Percentiles rank a stretch among this genome's conserved stretches.
These are phyloP conservation scores for Acer yangbiense DNA, from an alignment of 345 rosid species.

Conservation along the genomic window DNA sequence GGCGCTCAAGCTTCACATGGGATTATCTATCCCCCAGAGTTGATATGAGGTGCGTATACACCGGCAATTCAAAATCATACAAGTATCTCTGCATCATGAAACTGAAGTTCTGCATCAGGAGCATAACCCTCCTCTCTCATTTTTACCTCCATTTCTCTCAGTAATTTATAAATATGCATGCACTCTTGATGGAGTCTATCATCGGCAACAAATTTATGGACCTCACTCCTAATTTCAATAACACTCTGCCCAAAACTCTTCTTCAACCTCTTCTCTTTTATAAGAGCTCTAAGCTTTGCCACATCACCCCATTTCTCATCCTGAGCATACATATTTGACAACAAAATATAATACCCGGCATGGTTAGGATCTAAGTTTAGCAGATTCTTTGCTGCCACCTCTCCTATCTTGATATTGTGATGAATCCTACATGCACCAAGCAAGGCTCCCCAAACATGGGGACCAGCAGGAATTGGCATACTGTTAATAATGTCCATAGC, in stretches of 20 bases:
- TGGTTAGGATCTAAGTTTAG: constrained; percentile 49
- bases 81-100: background rate
- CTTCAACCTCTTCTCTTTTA: constrained; percentile 48
- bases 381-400: constrained; percentile 45
- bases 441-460: constrained; percentile 53
- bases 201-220: constrained; percentile 50
- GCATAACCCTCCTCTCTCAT: constrained; percentile 23
- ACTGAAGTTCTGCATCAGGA: background rate
- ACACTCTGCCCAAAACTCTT: constrained; percentile 44
- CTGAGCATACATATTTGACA: constrained; percentile 61
- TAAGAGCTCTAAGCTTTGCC: constrained; percentile 40
- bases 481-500: constrained; percentile 41
- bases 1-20: background rate
- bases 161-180: constrained; percentile 38
- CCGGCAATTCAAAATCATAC: background rate
- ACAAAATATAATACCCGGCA: constrained; percentile 52
- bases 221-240: constrained; percentile 38
- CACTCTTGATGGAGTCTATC: constrained; percentile 41
- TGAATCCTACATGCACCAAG: constrained; percentile 67
- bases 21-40: background rate
- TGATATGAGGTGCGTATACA: background rate
- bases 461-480: constrained; percentile 49
- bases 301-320: constrained; percentile 49
- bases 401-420: constrained; percentile 53
- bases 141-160: constrained; percentile 40